These are phyloP conservation scores for Phytophthora pini DNA, from an alignment of 352 stramenopile species.

Conservation along the genomic window DNA sequence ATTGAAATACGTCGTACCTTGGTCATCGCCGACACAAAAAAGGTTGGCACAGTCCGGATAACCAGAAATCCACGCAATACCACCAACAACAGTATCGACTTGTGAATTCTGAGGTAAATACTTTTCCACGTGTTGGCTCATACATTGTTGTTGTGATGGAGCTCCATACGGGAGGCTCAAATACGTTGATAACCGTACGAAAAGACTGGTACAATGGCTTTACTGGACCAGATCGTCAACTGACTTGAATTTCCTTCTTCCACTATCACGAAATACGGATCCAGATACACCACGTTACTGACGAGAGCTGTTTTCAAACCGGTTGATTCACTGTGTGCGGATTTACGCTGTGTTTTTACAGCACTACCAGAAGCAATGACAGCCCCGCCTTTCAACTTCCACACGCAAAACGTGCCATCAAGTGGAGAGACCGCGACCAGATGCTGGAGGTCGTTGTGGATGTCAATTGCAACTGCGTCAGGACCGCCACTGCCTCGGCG, in stretches of 20 bases:
- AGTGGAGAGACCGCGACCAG: constrained; percentile 43
- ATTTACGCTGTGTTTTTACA: background rate
- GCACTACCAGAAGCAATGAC: constrained; percentile 29
- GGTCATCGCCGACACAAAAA: constrained; percentile 51
- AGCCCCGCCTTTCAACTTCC: constrained; percentile 50
- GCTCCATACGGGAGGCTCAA: constrained; percentile 14
- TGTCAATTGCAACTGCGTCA: constrained; percentile 38
- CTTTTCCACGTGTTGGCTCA: too few relatives aligned
- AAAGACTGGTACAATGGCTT: constrained; percentile 36
- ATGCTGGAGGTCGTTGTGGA: constrained; percentile 27
- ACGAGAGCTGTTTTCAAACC: constrained; percentile 11
- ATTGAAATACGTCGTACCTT: constrained; percentile 20
- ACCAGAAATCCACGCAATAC: constrained; percentile 36
- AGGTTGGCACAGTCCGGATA: constrained; percentile 30
- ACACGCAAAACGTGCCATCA: constrained; percentile 51
- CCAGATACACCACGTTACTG: constrained; percentile 40
- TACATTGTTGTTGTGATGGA: too few relatives aligned
- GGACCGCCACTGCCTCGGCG: background rate
- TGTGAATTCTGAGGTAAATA: too few relatives aligned
- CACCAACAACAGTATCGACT: constrained; percentile 8
- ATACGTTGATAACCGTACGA: constrained; percentile 24
- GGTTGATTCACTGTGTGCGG: background rate
- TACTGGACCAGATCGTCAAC: constrained; percentile 52
- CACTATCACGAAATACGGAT: constrained; percentile 50
- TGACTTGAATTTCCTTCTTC: constrained; percentile 31